A percentile compares a stretch with the other conserved stretches of the same genome.
Evolutionary conservation across 2,329 filamentous ascomycete species (phyloP).

Genomic region (Talaromyces sp.): DNA sequence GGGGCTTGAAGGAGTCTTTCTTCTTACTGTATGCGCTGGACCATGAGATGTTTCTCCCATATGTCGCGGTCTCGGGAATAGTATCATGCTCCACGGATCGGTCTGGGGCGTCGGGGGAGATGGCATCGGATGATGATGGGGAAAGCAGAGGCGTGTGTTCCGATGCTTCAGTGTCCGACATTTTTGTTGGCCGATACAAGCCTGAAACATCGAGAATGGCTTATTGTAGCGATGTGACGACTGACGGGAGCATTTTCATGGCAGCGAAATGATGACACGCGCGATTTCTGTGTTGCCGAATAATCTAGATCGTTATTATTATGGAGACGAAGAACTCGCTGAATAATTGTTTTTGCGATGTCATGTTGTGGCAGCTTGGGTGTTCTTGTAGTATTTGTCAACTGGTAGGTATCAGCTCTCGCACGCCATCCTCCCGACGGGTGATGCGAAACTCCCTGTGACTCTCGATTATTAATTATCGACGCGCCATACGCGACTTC

Average conservation of each 20-base stretch:
- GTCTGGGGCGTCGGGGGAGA: conserved; percentile 22
- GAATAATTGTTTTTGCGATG: neutral
- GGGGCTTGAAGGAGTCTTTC: no score
- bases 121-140: conserved; percentile 3
- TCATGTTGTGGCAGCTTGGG: neutral
- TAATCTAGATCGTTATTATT: neutral
- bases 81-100: conserved; percentile 54
- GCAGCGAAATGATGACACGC: neutral
- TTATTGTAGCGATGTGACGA: neutral
- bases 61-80: conserved; percentile 56
- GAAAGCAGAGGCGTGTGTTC: conserved; percentile 13
- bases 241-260: neutral
- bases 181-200: neutral
- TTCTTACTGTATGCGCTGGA: conserved; percentile 54
- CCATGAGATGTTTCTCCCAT: conserved; percentile 61
- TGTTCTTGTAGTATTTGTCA: neutral
- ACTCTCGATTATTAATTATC: neutral
- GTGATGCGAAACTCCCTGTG: conserved; percentile 14
- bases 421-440: conserved; percentile 15
- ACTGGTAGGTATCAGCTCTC: neutral
- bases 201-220: neutral
- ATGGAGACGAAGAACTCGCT: neutral
- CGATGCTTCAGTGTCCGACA: conserved; percentile 7
- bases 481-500: neutral
- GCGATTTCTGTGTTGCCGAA: neutral